These are phyloP conservation scores for Beta lomatogona DNA, from an alignment of 179 eudicot species.

Conservation along the genomic window DNA sequence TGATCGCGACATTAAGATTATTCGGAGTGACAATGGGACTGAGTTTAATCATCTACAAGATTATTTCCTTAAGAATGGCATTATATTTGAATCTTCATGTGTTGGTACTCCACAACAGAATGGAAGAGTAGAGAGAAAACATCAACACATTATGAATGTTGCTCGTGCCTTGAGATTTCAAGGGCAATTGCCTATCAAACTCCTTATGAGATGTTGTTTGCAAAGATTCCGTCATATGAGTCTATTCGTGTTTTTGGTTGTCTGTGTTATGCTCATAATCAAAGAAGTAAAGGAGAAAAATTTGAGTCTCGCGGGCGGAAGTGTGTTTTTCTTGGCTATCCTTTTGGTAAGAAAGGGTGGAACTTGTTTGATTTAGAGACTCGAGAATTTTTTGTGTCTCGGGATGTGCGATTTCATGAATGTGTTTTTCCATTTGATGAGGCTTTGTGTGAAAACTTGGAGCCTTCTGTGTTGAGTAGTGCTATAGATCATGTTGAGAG, in stretches of 20 bases:
- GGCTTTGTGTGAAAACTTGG: neutral
- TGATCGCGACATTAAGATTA: neutral
- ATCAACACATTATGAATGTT: neutral
- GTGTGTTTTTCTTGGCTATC: slow-evolving; percentile 1
- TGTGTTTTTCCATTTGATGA: neutral
- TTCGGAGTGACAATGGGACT: neutral
- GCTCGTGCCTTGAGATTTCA: neutral
- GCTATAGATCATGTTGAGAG: neutral
- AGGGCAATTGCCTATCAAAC: neutral
- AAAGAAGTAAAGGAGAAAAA: slow-evolving; percentile 1
- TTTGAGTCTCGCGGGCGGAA: neutral
- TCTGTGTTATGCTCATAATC: neutral
- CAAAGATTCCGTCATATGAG: neutral
- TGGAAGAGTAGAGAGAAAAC: slow-evolving; percentile 1
- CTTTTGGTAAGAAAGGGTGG: neutral
- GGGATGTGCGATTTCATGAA: neutral
- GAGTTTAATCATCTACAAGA: neutral
- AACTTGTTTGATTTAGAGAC: neutral
- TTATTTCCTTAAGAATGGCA: neutral
- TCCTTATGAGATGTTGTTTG: slow-evolving; percentile 2
- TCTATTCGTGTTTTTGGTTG: neutral
- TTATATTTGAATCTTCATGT: neutral
- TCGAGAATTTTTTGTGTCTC: neutral
- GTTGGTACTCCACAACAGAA: neutral
- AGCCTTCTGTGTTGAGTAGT: neutral